Conservation (phyloP, 306 rosid species). For the Acacia acuminata region DNA sequence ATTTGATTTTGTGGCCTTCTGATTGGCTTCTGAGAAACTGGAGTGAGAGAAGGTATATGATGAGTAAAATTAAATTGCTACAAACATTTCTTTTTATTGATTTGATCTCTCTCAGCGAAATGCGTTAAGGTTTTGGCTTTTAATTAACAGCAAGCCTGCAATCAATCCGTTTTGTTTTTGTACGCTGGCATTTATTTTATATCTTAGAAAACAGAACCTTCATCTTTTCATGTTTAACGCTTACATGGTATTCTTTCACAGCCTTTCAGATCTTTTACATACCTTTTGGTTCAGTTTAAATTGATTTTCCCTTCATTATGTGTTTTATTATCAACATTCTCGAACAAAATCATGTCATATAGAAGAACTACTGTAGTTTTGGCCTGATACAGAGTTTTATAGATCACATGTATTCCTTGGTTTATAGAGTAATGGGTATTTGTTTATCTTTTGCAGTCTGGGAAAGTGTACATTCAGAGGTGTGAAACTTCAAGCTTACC, state of each 20-base stretch:
- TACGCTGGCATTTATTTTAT: conserved; percentile 27
- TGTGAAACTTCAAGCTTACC: conserved; percentile 46
- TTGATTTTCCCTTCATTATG: not conserved
- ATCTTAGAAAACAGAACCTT: conserved; percentile 29
- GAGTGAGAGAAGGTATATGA: not conserved
- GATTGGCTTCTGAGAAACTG: conserved; percentile 27
- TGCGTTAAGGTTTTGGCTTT: conserved; percentile 35
- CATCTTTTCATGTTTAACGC: not conserved
- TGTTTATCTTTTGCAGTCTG: conserved; percentile 61
- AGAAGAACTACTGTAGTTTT: not conserved
- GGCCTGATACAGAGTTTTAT: not conserved
- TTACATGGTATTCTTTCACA: conserved; percentile 5
- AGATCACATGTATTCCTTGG: not conserved
- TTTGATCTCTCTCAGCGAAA: not conserved
- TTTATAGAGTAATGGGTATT: not conserved
- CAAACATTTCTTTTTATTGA: not conserved
- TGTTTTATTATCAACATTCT: not conserved
- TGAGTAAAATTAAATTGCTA: not conserved
- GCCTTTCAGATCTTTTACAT: not conserved
- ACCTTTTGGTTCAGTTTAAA: not conserved
- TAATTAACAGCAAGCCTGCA: conserved; percentile 40
- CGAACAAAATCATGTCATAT: not conserved
- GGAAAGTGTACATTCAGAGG: conserved; percentile 79
- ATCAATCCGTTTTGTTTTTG: conserved; percentile 23
- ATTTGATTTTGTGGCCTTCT: not conserved